Base-by-base conservation (phyloP, 192 early-diverging fungal species). In the Podila minutissima region DNA sequence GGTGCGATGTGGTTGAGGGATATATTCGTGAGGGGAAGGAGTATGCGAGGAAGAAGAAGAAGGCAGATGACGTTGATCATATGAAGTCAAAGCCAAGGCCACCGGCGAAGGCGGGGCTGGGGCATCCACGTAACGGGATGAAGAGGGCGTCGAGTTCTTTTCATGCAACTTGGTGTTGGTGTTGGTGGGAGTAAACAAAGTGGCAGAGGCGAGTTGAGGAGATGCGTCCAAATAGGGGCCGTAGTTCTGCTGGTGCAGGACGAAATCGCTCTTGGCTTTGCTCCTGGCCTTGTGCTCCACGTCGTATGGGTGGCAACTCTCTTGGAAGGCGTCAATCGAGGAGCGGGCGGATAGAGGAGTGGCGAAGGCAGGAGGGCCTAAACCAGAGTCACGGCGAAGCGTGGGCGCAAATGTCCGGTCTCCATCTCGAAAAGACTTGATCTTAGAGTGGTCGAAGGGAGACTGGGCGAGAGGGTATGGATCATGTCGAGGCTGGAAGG, bases 221-320 rank as follows among this genome's bases (percentile, higher is more conserved):
- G 77, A 81, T 19, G 59, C 50, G 48, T 81, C 77, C 55, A 81
- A 24, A 32, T 81, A 81, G 4, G 77, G 71, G 20, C 77, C 77
- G 58, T 81, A 81, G 57, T 81, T 81, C 12, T 81, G 77, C 11
- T 81, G 77, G n/a, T 81, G 77, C 8, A 81, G 66, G 7, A 71
- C 77, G 48, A 48, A 81, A 24, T 81, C 77, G 33, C 71, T 81
- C 33, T 69, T 81, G 10, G 77, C 61, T 3, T 69, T 71, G 7
- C 51, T 65, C 37, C 66, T 24, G 22, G 15, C 22, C 24, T 28
- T 64, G 28, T 62, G 31, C 9, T 73, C 65, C 2, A 31, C 49
- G 24, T 81, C 70, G 31, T 72, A 65, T 15, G 71, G 66, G 22
- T 71, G 69, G 33, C 26, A 31, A 12, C 71, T 49, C 7, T 68